phyloP scores from a whole-genome alignment of 495 filamentous ascomycete genomes.

The Terfezia boudieri region DNA sequence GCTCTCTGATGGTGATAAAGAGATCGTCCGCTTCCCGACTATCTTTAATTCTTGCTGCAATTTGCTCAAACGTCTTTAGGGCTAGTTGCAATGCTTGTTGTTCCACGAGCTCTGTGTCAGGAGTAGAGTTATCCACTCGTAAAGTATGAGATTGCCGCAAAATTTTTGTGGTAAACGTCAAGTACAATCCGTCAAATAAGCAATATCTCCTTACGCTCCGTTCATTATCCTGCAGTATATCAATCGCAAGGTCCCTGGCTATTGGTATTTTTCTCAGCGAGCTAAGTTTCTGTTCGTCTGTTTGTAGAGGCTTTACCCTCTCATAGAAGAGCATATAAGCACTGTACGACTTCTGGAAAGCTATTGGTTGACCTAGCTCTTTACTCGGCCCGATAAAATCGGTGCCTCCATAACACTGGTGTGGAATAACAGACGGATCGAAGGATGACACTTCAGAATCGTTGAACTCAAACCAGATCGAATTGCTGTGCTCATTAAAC shows the following conservation, averaged over 20 bases:
- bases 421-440: constrained; percentile 48
- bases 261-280: constrained; percentile 36
- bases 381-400: constrained; percentile 27
- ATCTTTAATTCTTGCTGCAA: constrained; percentile 55
- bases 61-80: constrained; percentile 54
- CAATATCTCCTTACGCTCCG: constrained; percentile 53
- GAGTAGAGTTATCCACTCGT: constrained; percentile 23
- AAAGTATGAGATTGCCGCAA: constrained; percentile 28
- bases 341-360: constrained; percentile 45
- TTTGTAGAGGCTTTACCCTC: constrained; percentile 34
- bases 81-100: constrained; percentile 39
- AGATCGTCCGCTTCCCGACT: constrained; percentile 37
- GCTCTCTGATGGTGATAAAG: constrained; percentile 28
- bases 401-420: constrained; percentile 58
- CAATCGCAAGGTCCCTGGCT: constrained; percentile 30
- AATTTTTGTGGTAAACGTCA: constrained; percentile 39
- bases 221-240: constrained; percentile 52
- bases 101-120: constrained; percentile 32
- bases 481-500: constrained; percentile 23
- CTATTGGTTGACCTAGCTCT: constrained; percentile 22
- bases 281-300: constrained; percentile 14
- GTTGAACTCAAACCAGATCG: constrained; percentile 79
- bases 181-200: constrained; percentile 53
- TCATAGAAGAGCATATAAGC: constrained; percentile 99
- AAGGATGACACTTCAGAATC: constrained; percentile 60